Conservation (phyloP, 352 stramenopile genomes). For the Pythium chondricola region DNA sequence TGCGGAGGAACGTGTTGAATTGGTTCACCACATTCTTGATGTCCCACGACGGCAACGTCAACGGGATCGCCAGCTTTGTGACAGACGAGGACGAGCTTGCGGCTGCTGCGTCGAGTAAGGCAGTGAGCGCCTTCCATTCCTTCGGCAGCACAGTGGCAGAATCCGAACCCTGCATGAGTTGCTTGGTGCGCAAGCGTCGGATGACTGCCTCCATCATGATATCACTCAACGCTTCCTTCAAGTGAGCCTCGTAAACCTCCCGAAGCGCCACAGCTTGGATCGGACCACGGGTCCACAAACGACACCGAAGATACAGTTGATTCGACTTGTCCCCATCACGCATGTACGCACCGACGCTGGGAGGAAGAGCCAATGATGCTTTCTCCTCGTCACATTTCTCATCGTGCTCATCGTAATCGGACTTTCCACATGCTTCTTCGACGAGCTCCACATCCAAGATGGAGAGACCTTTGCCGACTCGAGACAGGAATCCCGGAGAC, state of each 20-base stretch:
- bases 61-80: conserved; percentile 33
- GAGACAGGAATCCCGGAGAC: conserved; percentile 64
- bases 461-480: conserved; percentile 70
- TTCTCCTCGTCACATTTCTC: too few species aligned
- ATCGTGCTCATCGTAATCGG: too few species aligned
- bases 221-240: conserved; percentile 76
- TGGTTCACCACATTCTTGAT: conserved; percentile 47
- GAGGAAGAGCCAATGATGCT: conserved; percentile 10
- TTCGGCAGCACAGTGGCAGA: conserved; percentile 1
- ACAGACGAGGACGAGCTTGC: conserved; percentile 48
- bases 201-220: conserved; percentile 68
- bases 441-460: conserved; percentile 60
- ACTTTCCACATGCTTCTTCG: too few species aligned
- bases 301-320: conserved; percentile 36
- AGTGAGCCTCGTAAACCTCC: conserved; percentile 52
- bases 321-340: neutral
- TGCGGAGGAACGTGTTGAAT: conserved; percentile 37
- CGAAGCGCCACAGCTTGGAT: conserved; percentile 48
- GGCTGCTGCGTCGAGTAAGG: conserved; percentile 45
- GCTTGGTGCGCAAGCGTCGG: conserved; percentile 4
- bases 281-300: conserved; percentile 69
- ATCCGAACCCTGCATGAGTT: neutral
- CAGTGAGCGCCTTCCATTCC: conserved; percentile 6
- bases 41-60: conserved; percentile 59
- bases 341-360: neutral